These are phyloP conservation scores for Rhamnella rubrinervis DNA, from an alignment of 331 rosid genomes.

Conservation along the genomic window DNA sequence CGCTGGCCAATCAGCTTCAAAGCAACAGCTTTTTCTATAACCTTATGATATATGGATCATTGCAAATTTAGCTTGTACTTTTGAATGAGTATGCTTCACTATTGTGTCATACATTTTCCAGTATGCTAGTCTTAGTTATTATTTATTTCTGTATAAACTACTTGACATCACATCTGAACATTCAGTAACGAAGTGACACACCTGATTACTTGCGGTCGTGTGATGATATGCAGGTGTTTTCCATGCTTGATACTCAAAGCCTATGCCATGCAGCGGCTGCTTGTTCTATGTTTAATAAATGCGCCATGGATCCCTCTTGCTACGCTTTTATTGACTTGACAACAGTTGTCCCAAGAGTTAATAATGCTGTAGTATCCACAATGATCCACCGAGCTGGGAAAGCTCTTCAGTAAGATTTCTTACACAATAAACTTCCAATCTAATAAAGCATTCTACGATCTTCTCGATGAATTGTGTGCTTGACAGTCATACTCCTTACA, in stretches of 20 bases:
- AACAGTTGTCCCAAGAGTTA: conserved; percentile 80
- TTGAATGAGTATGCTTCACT: background rate
- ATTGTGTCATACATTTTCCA: too few species aligned
- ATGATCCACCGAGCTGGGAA: conserved; percentile 94
- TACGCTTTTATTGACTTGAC: conserved; percentile 80
- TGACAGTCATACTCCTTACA: background rate
- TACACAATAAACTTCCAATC: background rate
- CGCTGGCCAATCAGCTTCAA: background rate
- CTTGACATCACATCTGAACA: background rate
- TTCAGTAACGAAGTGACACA: conserved; percentile 11
- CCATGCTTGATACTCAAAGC: conserved; percentile 95
- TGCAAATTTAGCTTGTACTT: background rate
- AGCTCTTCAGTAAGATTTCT: conserved; percentile 60
- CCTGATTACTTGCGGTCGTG: conserved; percentile 24
- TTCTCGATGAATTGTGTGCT: background rate
- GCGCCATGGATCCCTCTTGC: conserved; percentile 91
- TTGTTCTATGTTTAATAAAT: conserved; percentile 82
- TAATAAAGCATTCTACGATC: background rate
- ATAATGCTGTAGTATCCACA: conserved; percentile 92
- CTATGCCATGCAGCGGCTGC: conserved; percentile 86
- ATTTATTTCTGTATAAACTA: background rate
- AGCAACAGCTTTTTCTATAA: background rate
- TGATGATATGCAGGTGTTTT: conserved; percentile 65
- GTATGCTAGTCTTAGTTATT: background rate
- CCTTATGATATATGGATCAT: background rate